Percentiles rank a stretch among this genome's conserved stretches.
phyloP scores from a whole-genome alignment of 495 filamentous ascomycete species.

The Monascus purpureus region DNA sequence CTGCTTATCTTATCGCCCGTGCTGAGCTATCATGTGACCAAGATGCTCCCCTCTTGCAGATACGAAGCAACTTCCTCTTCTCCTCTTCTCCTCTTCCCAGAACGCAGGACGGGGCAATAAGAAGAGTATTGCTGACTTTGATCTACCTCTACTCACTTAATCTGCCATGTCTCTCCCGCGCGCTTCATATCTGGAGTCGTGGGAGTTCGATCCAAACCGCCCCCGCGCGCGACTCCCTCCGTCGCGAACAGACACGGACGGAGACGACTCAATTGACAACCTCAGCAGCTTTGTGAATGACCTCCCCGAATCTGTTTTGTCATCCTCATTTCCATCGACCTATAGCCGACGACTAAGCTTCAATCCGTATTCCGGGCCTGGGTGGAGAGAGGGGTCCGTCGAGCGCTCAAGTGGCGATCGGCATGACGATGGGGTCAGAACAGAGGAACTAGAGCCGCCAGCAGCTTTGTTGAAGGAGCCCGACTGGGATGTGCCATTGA shows the following conservation, averaged over 20 bases:
- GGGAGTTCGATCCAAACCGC: constrained; percentile 28
- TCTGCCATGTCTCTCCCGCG: constrained; percentile 19
- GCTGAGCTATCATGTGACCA: no score
- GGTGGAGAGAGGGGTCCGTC: constrained; percentile 20
- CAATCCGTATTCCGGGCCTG: constrained; percentile 30
- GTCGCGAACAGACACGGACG: constrained; percentile 12
- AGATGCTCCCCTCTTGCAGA: no score
- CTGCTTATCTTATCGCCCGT: no score
- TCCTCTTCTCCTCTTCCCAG: no score
- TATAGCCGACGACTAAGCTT: constrained; percentile 27
- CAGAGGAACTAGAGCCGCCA: constrained; percentile 1
- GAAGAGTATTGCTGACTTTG: no score
- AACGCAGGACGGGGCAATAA: no score
- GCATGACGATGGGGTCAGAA: constrained; percentile 3
- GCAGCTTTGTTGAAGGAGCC: constrained; percentile 4
- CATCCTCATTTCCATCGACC: constrained; percentile 30
- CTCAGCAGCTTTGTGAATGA: constrained; percentile 18
- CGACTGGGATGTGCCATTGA: constrained; percentile 15
- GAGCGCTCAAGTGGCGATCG: constrained; percentile 18
- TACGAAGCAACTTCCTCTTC: no score
- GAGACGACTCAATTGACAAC: constrained; percentile 15
- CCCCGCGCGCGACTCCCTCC: constrained; percentile 11
- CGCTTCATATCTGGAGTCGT: constrained; percentile 28
- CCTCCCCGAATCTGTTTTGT: constrained; percentile 18
- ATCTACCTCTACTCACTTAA: no score